phyloP scores from a whole-genome alignment of 1,284 basidiomycete species.

The Tilletiaria anomala region DNA sequence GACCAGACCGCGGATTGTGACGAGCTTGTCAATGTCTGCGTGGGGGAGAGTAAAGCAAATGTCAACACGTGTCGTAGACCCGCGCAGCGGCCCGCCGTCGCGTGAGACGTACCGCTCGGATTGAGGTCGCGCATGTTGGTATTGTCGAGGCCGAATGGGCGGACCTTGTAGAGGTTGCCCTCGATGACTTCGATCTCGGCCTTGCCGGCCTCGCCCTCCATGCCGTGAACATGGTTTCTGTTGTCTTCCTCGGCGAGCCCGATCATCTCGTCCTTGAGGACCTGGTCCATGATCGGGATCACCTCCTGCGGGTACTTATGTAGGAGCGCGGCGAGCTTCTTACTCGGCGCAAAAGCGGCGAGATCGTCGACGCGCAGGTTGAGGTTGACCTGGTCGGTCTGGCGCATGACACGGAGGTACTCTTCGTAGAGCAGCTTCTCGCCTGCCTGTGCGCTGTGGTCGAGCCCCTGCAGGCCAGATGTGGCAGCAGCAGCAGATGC shows the following conservation, averaged over 20 bases:
- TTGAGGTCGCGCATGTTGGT: conserved; percentile 42
- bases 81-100: background rate
- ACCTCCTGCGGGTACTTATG: conserved; percentile 91
- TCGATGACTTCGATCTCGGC: conserved; percentile 32
- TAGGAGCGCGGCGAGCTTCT: conserved; percentile 53
- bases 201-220: conserved; percentile 54
- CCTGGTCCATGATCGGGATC: conserved; percentile 90
- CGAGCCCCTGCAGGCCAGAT: conserved; percentile 3
- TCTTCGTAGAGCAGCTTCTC: conserved; percentile 54
- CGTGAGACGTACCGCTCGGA: conserved; percentile 7
- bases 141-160: conserved; percentile 65
- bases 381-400: conserved; percentile 69
- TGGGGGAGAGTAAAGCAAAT: conserved; percentile 35
- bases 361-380: conserved; percentile 83
- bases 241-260: conserved; percentile 51
- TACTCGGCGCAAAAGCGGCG: conserved; percentile 69
- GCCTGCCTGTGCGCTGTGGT: conserved; percentile 14
- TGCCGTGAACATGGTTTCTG: conserved; percentile 48
- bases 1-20: conserved; percentile 87
- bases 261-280: conserved; percentile 58
- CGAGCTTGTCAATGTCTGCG: conserved; percentile 49
- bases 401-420: conserved; percentile 71
- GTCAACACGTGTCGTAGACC: conserved; percentile 61
- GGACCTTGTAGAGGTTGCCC: conserved; percentile 66
- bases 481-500: background rate